Evolutionary conservation across 2,329 filamentous ascomycete species (phyloP).

Genomic region (Pseudopyrenochaeta lycopersici): DNA sequence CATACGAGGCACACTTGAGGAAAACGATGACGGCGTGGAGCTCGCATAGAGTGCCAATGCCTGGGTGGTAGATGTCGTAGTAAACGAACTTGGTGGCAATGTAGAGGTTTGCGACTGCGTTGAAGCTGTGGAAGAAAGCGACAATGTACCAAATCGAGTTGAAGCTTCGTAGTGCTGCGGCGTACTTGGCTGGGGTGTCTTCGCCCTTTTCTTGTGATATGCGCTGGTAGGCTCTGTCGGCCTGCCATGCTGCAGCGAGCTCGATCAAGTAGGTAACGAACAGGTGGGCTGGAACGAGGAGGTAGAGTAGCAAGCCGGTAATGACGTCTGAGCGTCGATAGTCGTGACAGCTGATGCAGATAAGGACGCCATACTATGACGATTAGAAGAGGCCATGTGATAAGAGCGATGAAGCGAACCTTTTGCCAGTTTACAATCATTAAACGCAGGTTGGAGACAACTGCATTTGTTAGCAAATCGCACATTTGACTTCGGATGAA

Average conservation of each 20-base stretch:
- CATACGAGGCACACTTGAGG: slow-evolving; percentile 95
- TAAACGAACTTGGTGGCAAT: slow-evolving; percentile 89
- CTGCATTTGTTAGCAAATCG: slow-evolving; percentile 56
- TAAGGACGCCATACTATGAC: slow-evolving; percentile 86
- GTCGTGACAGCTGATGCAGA: slow-evolving; percentile 90
- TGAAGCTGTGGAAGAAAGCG: slow-evolving; percentile 81
- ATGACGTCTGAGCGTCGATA: slow-evolving; percentile 80
- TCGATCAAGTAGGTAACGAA: slow-evolving; percentile 92
- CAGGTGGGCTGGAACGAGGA: slow-evolving; percentile 88
- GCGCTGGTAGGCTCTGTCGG: slow-evolving; percentile 71
- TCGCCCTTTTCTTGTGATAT: slow-evolving; percentile 55
- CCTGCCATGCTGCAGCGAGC: slow-evolving; percentile 80
- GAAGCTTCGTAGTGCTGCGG: slow-evolving; percentile 70
- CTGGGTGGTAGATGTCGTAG: slow-evolving; percentile 88
- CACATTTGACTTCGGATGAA: slow-evolving; percentile 1
- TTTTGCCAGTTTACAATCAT: slow-evolving; percentile 98
- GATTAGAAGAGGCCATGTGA: slow-evolving; percentile 19
- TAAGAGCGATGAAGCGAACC: slow-evolving; percentile 56
- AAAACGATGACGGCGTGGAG: slow-evolving; percentile 94
- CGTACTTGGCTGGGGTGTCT: slow-evolving; percentile 63
- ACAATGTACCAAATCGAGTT: slow-evolving; percentile 81
- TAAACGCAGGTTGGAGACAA: slow-evolving; percentile 90
- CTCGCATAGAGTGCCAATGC: slow-evolving; percentile 91
- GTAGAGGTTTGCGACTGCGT: slow-evolving; percentile 81
- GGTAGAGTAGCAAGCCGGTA: slow-evolving; percentile 80